Evolutionary conservation across 148 eudicot genomes (phyloP), one percentile per base, ranked within the genome.

Genomic region (Chenopodium formosanum): DNA sequence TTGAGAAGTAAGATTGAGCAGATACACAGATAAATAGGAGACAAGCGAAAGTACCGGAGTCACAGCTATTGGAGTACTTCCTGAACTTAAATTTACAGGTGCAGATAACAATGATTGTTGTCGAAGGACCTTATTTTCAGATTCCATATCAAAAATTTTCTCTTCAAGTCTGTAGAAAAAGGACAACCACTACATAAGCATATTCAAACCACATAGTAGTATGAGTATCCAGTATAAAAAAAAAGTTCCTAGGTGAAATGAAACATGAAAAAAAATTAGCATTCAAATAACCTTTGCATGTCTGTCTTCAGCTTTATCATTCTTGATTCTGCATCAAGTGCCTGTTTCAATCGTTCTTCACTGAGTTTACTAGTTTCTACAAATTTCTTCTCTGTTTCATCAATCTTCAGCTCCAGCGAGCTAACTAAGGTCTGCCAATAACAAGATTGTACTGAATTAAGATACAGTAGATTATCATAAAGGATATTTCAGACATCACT

Each of bases 271-370:
- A 56, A 82, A 34, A 52, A 40, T 5, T 64, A 73, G 73, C 69
- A 75, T 16, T 34, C 56, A 16, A 84, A 56, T n/a, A 48, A 96
- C 99, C 92, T 96, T 82, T 92, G 98, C 98, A 96, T 92, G 73
- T 83, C 85, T 37, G 92, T 91, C 82, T 96, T 96, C 83, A 96
- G 82, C 71, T 89, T 91, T 84, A 91, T 88, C 81, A 96, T 85
- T 84, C 85, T 92, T 16, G 98, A 86, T 82, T 96, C 99, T 78
- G 98, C 97, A 58, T 92, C 97, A 81, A 86, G 77, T 69, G 97
- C 95, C 88, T 94, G 99, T 87, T 92, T 94, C 89, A 92, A 81
- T 82, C 99, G 92, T 84, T 92, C 99, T 84, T 96, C 97, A 66
- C 97, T 91, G 69, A 96, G 89, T 77, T 91, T 94, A 85, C 87